Conservation (phyloP, 2,329 filamentous ascomycete genomes). For the Trichothecium roseum region DNA sequence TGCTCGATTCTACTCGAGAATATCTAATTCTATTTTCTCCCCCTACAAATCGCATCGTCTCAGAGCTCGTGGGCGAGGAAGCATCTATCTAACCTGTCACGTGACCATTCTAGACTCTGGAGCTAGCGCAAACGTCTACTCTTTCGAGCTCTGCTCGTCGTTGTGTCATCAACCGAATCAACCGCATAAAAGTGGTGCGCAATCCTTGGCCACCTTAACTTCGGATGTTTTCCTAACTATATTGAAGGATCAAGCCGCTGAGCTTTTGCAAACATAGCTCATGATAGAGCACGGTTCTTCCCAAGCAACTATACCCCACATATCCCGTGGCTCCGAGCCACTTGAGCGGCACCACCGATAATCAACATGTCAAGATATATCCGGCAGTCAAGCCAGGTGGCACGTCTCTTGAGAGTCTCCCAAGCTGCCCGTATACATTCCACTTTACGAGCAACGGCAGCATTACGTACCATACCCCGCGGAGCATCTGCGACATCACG, state of each 20-base stretch:
- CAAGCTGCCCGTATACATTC: conserved; percentile 40
- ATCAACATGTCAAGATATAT: conserved; percentile 54
- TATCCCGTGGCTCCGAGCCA: conserved; percentile 22
- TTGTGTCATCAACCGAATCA: no score
- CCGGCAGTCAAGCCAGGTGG: conserved; percentile 55
- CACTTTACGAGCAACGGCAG: conserved; percentile 23
- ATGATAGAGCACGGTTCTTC: conserved; percentile 20
- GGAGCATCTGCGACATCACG: conserved; percentile 24
- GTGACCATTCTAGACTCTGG: no score
- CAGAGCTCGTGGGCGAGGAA: no score
- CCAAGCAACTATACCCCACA: conserved; percentile 8
- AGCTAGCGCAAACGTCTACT: no score
- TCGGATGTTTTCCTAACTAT: conserved; percentile 5
- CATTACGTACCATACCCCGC: conserved; percentile 20
- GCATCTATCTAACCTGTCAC: no score
- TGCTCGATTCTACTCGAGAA: no score
- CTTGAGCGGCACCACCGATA: conserved; percentile 15
- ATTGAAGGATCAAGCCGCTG: conserved; percentile 4
- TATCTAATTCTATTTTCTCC: no score
- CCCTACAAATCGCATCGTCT: no score
- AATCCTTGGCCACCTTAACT: not conserved
- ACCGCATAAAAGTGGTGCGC: no score
- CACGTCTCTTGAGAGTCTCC: conserved; percentile 48
- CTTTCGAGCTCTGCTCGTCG: no score
- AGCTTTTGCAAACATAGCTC: conserved; percentile 12